Base-by-base conservation (phyloP, 192 early-diverging fungal genomes). In the Globomyces pollinis-pini region DNA sequence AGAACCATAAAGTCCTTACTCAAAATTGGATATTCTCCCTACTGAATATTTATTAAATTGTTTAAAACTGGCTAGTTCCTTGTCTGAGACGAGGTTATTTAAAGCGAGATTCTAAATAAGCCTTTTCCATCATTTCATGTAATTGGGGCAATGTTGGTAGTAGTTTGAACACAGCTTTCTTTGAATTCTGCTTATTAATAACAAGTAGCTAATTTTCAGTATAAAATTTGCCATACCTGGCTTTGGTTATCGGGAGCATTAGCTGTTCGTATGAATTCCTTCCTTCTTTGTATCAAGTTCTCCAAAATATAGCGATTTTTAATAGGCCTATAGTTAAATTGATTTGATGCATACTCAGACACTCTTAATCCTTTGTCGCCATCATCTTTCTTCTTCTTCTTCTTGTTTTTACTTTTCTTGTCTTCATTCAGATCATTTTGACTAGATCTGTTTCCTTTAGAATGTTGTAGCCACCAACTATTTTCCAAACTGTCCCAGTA, bases 401-500 rank as follows among this genome's bases (percentile, higher is more conserved):
- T 52, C 41, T 54, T 61, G 9, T 28, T 36, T 34, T 60, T 70
- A 21, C 62, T 53, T 20, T 62, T 50, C 38, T 72, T 65, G 6
- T 63, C 58, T 11, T 59, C 58, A 23, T 61, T 54, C 21, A 50
- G 47, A n/a, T 61, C 43, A 35, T 64, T 42, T 12, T 13, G 4
- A 12, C 59, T 38, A 21, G 41, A 64, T 43, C 38, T 63, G 28
- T 51, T 62, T 9, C 38, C 24, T 53, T 74, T 76, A 39, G 28
- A 21, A 20, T 72, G 33, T 45, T 73, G 70, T 7, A 60, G 42
- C 78, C 75, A 80, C 78, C 78, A 80, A 2, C 20, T 12, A 16
- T 47, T 30, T 38, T 77, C 78, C 16, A 67, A 47, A 32, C 71
- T 77, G 34, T 80, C 78, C 78, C 78, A 80, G 55, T 73, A 65